These are phyloP conservation scores for Aspergillus arachidicola DNA, from an alignment of 2,329 filamentous ascomycete species.

Conservation along the genomic window DNA sequence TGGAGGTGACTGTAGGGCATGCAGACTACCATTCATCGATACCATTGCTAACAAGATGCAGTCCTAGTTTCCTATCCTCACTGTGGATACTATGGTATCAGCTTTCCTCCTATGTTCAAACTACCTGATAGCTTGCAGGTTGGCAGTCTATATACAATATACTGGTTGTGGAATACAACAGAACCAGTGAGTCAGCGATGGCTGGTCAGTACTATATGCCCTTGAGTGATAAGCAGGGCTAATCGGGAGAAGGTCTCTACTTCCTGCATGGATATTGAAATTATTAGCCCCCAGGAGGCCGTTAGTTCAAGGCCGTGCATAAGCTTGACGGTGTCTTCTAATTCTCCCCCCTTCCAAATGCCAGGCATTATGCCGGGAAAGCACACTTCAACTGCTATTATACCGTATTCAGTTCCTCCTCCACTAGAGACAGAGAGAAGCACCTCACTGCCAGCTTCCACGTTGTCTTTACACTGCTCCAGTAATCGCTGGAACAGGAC, in stretches of 20 bases:
- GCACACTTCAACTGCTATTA: background rate
- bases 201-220: background rate
- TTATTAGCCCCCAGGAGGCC: background rate
- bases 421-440: background rate
- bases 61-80: no score
- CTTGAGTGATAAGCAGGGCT: background rate
- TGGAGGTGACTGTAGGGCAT: background rate
- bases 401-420: background rate
- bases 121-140: background rate
- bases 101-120: background rate
- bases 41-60: no score
- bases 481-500: background rate
- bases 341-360: no score
- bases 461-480: background rate
- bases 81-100: background rate
- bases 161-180: constrained; percentile 3
- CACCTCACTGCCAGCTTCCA: background rate
- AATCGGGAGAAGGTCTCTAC: background rate
- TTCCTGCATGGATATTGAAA: constrained; percentile 1
- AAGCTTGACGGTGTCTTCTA: no score
- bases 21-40: no score
- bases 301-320: no score
- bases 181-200: background rate
- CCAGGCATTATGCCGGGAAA: no score
- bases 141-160: background rate